Base-by-base conservation (phyloP, 192 early-diverging fungal genomes). In the Umbelopsis sp. region DNA sequence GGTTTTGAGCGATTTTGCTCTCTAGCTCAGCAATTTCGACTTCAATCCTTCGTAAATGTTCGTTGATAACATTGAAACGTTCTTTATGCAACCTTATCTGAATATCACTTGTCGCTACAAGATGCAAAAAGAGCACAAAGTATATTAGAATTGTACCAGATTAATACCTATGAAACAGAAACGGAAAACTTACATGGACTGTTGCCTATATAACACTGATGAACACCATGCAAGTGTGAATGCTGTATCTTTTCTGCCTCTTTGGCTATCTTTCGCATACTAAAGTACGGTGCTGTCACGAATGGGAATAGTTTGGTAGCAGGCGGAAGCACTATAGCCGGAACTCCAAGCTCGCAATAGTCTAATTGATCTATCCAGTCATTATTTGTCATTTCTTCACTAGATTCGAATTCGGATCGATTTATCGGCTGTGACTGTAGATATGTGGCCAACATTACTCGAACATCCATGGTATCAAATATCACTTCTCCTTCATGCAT, bases 31-130 rank as follows among this genome's bases (percentile, higher is more conserved):
- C 77, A 67, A 83, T 78, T 43, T 77, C 45, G 12, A 83, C 77
- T 25, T 79, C 47, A 26, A 82, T 81, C 20, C 83, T 79, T 44
- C 47, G 43, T 68, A 88, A 86, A n/a, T 79, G 70, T 2, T 51
- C 41, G 25, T 85, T 77, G 38, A 90, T 77, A 36, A 85, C 85
- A 32, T 80, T 73, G 29, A 85, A 67, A 4, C 89, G 76, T 34
- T 71, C 45, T 52, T 80, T 73, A 44, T 84, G 85, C n/a, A 90
- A 67, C 8, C 65, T 29, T 26, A 82, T 79, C 62, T 90, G 89
- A 31, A 82, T 75, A 24, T 77, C 70, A 56, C 80, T 80, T 17
- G 83, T 80, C n/a, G 79, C 84, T 87, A 45, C 43, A 11, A 36
- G 14, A 62, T 14, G 16, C 47, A 38, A 38, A 38, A 38, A 49